phyloP scores from a whole-genome alignment of 306 rosid species.

The Acacia melanoxylon region DNA sequence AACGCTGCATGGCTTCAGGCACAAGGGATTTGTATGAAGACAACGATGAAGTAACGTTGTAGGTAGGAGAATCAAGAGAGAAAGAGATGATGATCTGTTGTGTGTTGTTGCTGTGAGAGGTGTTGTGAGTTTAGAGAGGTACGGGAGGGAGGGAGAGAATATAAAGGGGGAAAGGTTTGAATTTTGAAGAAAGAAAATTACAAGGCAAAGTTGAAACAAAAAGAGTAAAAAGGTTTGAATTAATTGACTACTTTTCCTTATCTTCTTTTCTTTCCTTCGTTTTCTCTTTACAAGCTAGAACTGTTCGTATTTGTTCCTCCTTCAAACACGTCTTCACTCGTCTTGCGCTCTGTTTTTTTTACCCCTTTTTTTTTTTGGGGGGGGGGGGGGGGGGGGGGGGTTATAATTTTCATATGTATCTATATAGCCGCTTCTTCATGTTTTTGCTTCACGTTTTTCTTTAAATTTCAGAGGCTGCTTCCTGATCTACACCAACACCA shows the following conservation, averaged over 20 bases:
- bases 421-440: not conserved
- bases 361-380: too few species aligned
- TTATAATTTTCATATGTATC: too few species aligned
- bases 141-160: not conserved
- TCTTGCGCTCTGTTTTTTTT: not conserved
- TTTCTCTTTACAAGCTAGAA: not conserved
- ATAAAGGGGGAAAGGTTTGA: not conserved
- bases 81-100: not conserved
- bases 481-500: not conserved
- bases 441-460: conserved; percentile 2
- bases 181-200: conserved; percentile 16
- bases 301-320: not conserved
- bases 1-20: conserved; percentile 71
- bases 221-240: conserved; percentile 33
- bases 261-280: not conserved
- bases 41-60: not conserved
- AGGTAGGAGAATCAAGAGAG: too few species aligned
- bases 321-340: conserved; percentile 33
- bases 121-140: not conserved
- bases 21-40: conserved; percentile 13
- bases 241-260: conserved; percentile 13
- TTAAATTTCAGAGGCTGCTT: conserved; percentile 31
- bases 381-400: too few species aligned
- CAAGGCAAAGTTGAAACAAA: conserved; percentile 22
- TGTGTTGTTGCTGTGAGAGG: not conserved